phyloP scores from a whole-genome alignment of 768 basidiomycete genomes.

The Auriculariales sp. region DNA sequence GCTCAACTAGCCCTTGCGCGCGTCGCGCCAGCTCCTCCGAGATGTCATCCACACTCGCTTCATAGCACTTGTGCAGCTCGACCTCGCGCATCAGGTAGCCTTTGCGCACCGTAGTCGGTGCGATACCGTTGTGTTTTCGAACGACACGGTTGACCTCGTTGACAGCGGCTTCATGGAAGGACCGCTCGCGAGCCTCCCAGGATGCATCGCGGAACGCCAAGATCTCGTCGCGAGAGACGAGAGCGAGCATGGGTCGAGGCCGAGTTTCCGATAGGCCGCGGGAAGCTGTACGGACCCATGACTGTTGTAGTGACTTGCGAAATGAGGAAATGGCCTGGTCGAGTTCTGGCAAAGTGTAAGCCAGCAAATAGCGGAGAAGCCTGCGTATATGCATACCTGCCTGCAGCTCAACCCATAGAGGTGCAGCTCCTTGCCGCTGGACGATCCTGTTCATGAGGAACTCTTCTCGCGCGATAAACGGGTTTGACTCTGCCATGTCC shows the following conservation, averaged over 20 bases:
- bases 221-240: background rate
- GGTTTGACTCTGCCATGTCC: slow-evolving; percentile 36
- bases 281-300: slow-evolving; percentile 64
- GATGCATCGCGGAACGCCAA: slow-evolving; percentile 34
- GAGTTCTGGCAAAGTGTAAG: slow-evolving; percentile 13
- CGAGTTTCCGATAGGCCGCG: slow-evolving; percentile 37
- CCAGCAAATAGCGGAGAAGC: background rate
- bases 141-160: slow-evolving; percentile 61
- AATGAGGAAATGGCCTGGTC: slow-evolving; percentile 38
- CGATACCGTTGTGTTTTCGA: slow-evolving; percentile 65
- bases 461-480: slow-evolving; percentile 61
- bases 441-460: slow-evolving; percentile 79
- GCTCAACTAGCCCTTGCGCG: background rate
- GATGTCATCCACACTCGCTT: background rate
- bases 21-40: background rate
- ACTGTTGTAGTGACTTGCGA: slow-evolving; percentile 44
- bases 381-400: slow-evolving; percentile 27
- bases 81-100: slow-evolving; percentile 37
- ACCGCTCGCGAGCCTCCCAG: slow-evolving; percentile 54
- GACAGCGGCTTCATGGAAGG: slow-evolving; percentile 56
- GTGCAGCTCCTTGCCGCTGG: slow-evolving; percentile 65
- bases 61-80: slow-evolving; percentile 30
- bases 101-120: slow-evolving; percentile 64
- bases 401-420: slow-evolving; percentile 80
- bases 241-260: slow-evolving; percentile 8